Percentiles rank a stretch among this genome's conserved stretches.
These are phyloP conservation scores for Vigna mungo DNA, from an alignment of 306 rosid species.

Conservation along the genomic window DNA sequence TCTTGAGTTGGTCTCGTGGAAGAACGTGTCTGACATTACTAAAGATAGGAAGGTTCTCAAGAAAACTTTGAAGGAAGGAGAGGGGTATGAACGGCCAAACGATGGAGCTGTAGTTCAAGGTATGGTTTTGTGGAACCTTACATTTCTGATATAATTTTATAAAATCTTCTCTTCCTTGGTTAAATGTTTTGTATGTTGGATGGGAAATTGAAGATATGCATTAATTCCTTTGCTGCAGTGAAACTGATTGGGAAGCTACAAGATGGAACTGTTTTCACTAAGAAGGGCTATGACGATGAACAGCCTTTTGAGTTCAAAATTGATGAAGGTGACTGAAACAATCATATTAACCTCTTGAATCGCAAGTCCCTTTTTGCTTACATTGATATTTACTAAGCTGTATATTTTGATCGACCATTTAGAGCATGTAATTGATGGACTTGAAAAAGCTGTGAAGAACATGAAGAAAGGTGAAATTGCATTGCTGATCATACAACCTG, in stretches of 20 bases:
- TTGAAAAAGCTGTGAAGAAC: constrained; percentile 76
- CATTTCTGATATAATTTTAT: background rate
- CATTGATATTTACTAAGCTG: background rate
- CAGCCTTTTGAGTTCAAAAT: constrained; percentile 79
- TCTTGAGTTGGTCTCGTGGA: constrained; percentile 86
- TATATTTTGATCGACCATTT: background rate
- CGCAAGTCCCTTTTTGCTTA: background rate
- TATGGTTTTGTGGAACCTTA: constrained; percentile 22
- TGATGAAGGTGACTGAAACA: constrained; percentile 66
- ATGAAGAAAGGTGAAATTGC: constrained; percentile 97
- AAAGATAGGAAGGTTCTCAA: constrained; percentile 83
- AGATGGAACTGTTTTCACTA: constrained; percentile 76
- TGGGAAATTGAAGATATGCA: background rate
- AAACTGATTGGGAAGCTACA: constrained; percentile 78
- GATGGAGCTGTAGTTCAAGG: constrained; percentile 83
- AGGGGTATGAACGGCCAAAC: constrained; percentile 87
- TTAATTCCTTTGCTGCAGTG: constrained; percentile 51
- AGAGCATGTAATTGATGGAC: constrained; percentile 95
- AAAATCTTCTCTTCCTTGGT: background rate
- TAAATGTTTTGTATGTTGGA: constrained; percentile 4
- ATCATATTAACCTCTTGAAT: background rate
- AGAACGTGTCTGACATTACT: constrained; percentile 73
- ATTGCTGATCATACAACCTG: constrained; percentile 69
- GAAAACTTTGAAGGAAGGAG: constrained; percentile 89
- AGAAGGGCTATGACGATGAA: constrained; percentile 80